Evolutionary conservation across 345 rosid species (phyloP), one percentile per base, ranked within the genome.

Genomic region (Durio zibethinus): DNA sequence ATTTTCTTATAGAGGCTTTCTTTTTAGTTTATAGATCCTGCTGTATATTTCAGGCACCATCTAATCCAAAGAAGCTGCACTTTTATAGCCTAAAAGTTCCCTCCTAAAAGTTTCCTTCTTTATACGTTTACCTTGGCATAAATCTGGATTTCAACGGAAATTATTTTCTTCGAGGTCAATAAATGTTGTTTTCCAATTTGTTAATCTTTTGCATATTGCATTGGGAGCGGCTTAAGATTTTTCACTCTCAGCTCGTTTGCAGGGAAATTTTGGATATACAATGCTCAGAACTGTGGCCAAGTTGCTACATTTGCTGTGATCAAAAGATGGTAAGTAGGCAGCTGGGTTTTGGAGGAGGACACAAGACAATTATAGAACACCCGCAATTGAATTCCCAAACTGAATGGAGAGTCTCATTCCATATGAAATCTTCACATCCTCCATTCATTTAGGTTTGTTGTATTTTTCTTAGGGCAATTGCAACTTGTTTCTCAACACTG

Each of bases 401-500:
- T n/a, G n/a, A n/a, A n/a, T n/a, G n/a, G n/a, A n/a, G n/a, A n/a
- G n/a, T n/a, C n/a, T n/a, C n/a, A n/a, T n/a, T n/a, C n/a, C n/a
- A n/a, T n/a, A n/a, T n/a, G n/a, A n/a, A n/a, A n/a, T n/a, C n/a
- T n/a, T n/a, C n/a, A n/a, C n/a, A n/a, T n/a, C n/a, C n/a, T n/a
- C n/a, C n/a, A n/a, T n/a, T n/a, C n/a, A n/a, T n/a, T n/a, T n/a
- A n/a, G n/a, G n/a, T n/a, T n/a, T n/a, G n/a, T n/a, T n/a, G n/a
- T n/a, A n/a, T n/a, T n/a, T 96, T 87, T 84, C 99, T 83, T 0
- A 93, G 80, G 64, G 98, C 95, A 62, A 94, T 94, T 15, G 98
- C 98, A 59, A 93, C 98, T 82, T 94, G 98, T 83, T 95, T 95
- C 88, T 95, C 98, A 2, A 93, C 99, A 78, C 97, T 93, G 35